These are phyloP conservation scores for Penicillium sclerotiorum DNA, from an alignment of 2,329 filamentous ascomycete genomes.

Conservation along the genomic window DNA sequence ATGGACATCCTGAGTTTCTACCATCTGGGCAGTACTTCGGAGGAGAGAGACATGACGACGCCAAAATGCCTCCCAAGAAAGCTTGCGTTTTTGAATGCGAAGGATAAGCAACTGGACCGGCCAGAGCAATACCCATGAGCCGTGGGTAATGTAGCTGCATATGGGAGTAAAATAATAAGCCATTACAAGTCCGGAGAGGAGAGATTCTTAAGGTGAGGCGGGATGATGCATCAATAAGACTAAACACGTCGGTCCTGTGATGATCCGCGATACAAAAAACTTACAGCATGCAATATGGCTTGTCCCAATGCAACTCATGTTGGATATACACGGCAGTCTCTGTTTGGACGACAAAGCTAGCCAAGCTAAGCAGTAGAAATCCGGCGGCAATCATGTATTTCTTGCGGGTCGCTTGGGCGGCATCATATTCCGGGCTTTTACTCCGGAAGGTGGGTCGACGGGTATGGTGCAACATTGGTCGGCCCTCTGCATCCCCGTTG, in stretches of 20 bases:
- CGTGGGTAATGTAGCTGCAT: conserved; percentile 79
- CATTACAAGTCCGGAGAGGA: conserved; percentile 11
- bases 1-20: conserved; percentile 75
- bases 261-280: too few species aligned
- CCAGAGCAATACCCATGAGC: conserved; percentile 90
- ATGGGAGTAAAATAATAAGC: conserved; percentile 17
- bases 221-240: background rate
- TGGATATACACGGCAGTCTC: conserved; percentile 96
- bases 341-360: conserved; percentile 91
- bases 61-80: conserved; percentile 87
- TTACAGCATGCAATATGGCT: conserved; percentile 99
- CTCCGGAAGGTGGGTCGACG: conserved; percentile 74
- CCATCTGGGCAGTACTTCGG: conserved; percentile 76
- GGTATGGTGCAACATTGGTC: conserved; percentile 46
- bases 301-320: conserved; percentile 88
- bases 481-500: conserved; percentile 36
- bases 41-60: conserved; percentile 67
- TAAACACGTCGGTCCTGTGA: background rate
- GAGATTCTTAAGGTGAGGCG: too few species aligned
- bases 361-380: conserved; percentile 79
- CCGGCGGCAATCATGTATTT: conserved; percentile 86
- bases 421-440: conserved; percentile 68
- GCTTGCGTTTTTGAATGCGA: conserved; percentile 73
- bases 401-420: conserved; percentile 68
- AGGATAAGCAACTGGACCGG: conserved; percentile 79